Conservation (phyloP, 331 rosid genomes). For the Malus hybrid region DNA sequence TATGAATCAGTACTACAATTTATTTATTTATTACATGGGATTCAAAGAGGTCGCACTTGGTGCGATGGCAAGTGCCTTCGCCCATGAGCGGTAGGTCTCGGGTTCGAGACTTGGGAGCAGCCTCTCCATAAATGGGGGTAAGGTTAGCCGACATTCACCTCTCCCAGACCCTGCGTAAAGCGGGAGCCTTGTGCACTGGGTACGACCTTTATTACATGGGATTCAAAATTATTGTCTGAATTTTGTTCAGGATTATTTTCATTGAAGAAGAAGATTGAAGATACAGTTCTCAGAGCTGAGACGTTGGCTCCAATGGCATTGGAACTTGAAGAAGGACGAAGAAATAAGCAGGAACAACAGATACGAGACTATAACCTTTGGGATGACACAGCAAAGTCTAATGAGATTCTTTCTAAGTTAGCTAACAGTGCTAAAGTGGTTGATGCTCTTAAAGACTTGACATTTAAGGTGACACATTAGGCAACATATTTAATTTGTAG, state of each 20-base stretch:
- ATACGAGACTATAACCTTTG: conserved; percentile 57
- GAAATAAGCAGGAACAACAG: conserved; percentile 63
- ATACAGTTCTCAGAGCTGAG: conserved; percentile 73
- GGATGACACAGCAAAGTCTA: conserved; percentile 72
- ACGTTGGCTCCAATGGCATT: conserved; percentile 54
- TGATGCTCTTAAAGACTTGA: conserved; percentile 69
- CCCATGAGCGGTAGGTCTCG: too few relatives aligned
- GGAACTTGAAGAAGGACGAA: conserved; percentile 62
- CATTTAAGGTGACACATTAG: conserved; percentile 48
- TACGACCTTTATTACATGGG: not conserved
- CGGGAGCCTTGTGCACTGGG: too few relatives aligned
- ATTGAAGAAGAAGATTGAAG: conserved; percentile 69
- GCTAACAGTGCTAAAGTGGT: conserved; percentile 69
- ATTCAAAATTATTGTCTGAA: conserved; percentile 5
- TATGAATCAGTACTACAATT: not conserved
- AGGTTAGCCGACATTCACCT: too few relatives aligned
- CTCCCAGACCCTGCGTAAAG: too few relatives aligned
- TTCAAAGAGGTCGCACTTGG: too few relatives aligned
- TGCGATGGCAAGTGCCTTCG: too few relatives aligned
- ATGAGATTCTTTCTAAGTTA: conserved; percentile 61
- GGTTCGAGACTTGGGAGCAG: too few relatives aligned
- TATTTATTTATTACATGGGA: not conserved
- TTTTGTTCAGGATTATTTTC: conserved; percentile 59
- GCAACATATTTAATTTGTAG: not conserved
- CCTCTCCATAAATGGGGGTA: too few relatives aligned